Percentiles rank a stretch among this genome's conserved stretches.
Conservation (phyloP, 2,329 filamentous ascomycete species). For the Alternaria sp. region DNA sequence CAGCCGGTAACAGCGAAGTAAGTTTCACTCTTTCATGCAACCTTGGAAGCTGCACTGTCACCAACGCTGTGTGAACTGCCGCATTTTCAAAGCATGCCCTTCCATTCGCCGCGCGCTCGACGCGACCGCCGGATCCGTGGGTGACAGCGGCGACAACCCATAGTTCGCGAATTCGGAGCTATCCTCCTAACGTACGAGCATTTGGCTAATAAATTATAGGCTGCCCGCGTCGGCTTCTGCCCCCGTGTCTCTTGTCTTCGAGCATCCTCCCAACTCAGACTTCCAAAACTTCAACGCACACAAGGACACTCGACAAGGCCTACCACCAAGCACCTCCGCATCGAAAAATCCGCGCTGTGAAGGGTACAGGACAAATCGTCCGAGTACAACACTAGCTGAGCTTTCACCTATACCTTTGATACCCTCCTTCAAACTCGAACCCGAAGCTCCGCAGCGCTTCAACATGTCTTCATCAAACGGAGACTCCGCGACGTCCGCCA, state of each 20-base stretch:
- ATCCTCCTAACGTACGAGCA: background rate
- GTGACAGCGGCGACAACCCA: conserved; percentile 6
- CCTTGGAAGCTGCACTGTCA: background rate
- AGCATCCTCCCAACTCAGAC: conserved; percentile 3
- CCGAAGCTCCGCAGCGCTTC: background rate
- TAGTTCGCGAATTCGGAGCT: background rate
- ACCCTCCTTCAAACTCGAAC: background rate
- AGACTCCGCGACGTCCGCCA: conserved; percentile 2
- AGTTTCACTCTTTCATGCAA: conserved; percentile 5
- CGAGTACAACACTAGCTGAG: background rate
- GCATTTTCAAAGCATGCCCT: background rate
- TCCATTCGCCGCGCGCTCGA: conserved; percentile 1
- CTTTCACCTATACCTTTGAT: background rate
- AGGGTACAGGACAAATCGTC: background rate
- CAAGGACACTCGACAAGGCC: background rate
- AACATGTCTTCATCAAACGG: conserved; percentile 21
- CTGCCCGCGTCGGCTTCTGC: conserved; percentile 28
- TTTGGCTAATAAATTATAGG: conserved; percentile 14
- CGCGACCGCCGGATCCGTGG: conserved; percentile 2
- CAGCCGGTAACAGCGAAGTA: conserved; percentile 34
- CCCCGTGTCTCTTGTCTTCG: conserved; percentile 12
- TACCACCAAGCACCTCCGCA: background rate
- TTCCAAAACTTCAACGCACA: conserved; percentile 1
- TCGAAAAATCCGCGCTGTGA: background rate
- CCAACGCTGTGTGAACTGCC: background rate